Conservation (phyloP, 2,329 filamentous ascomycete species). For the Eutypa lata region DNA sequence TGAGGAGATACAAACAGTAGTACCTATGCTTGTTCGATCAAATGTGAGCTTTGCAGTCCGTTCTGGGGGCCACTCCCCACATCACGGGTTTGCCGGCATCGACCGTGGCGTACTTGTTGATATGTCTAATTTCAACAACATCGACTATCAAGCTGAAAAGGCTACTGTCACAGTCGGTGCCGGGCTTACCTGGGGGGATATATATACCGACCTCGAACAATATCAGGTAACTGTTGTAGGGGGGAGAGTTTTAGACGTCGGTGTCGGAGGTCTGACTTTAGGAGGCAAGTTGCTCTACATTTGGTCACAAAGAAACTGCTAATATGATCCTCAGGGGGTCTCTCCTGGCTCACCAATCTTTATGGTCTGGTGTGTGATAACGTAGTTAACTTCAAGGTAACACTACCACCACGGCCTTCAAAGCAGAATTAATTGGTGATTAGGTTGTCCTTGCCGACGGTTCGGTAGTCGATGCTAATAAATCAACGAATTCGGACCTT, state of each 20-base stretch:
- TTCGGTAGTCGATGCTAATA: conserved; percentile 2
- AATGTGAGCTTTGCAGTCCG: conserved; percentile 19
- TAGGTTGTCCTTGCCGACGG: conserved; percentile 6
- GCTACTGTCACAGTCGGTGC: conserved; percentile 17
- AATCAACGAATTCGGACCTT: conserved; percentile 1
- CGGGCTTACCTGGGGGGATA: conserved; percentile 20
- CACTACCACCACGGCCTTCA: too few species aligned
- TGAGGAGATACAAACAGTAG: conserved; percentile 14
- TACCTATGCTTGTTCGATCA: conserved; percentile 11
- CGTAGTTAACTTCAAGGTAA: not conserved
- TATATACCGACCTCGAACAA: conserved; percentile 19
- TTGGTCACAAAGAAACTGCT: too few species aligned
- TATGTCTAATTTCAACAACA: conserved; percentile 15
- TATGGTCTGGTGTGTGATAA: not conserved
- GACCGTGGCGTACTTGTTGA: conserved; percentile 22
- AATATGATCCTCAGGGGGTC: too few species aligned
- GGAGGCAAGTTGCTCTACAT: conserved; percentile 16
- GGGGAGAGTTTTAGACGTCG: conserved; percentile 21
- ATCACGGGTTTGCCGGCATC: conserved; percentile 18
- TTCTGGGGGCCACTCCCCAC: conserved; percentile 21
- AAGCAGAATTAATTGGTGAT: not conserved
- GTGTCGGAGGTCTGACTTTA: conserved; percentile 23
- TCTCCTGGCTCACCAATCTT: not conserved
- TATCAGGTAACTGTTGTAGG: conserved; percentile 24
- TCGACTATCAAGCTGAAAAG: conserved; percentile 16